These are phyloP conservation scores for Sporisorium scitamineum DNA, from an alignment of 1,284 basidiomycete genomes.

Conservation along the genomic window DNA sequence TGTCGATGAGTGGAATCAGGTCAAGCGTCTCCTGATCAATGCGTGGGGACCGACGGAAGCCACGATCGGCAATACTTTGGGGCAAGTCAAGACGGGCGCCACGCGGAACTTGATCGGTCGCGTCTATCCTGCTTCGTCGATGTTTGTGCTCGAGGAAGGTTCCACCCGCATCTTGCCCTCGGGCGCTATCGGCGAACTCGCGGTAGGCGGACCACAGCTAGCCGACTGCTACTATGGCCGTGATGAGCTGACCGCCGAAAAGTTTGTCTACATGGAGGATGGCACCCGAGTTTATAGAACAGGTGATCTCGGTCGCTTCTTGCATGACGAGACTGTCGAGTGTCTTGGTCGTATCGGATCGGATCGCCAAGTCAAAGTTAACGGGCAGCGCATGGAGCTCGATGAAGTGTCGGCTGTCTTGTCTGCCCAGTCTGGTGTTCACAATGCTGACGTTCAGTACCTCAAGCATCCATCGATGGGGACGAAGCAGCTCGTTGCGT, in stretches of 20 bases:
- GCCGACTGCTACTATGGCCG: slow-evolving; percentile 65
- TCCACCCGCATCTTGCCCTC: slow-evolving; percentile 34
- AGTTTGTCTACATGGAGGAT: slow-evolving; percentile 54
- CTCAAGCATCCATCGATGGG: slow-evolving; percentile 59
- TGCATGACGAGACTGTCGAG: slow-evolving; percentile 60
- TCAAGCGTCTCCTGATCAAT: slow-evolving; percentile 62
- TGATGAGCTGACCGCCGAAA: slow-evolving; percentile 56
- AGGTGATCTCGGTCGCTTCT: slow-evolving; percentile 65
- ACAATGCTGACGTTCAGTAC: slow-evolving; percentile 61
- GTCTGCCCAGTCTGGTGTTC: slow-evolving; percentile 31
- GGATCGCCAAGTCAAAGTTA: slow-evolving; percentile 67
- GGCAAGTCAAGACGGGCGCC: slow-evolving; percentile 47
- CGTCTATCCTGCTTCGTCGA: slow-evolving; percentile 55
- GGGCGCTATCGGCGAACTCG: slow-evolving; percentile 64
- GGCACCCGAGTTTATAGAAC: slow-evolving; percentile 66
- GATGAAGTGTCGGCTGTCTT: slow-evolving; percentile 64
- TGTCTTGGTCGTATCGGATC: slow-evolving; percentile 62
- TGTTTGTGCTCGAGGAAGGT: slow-evolving; percentile 52
- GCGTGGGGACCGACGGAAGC: slow-evolving; percentile 68
- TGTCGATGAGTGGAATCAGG: slow-evolving; percentile 59
- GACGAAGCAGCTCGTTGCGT: slow-evolving; percentile 63
- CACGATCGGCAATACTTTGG: slow-evolving; percentile 68
- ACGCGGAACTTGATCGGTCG: slow-evolving; percentile 60
- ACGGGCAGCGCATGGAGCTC: slow-evolving; percentile 68
- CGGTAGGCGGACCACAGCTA: slow-evolving; percentile 65